Percentiles rank a stretch among this genome's conserved stretches.
Conservation (phyloP, 192 early-diverging fungal genomes). For the Coemansia sp. region DNA sequence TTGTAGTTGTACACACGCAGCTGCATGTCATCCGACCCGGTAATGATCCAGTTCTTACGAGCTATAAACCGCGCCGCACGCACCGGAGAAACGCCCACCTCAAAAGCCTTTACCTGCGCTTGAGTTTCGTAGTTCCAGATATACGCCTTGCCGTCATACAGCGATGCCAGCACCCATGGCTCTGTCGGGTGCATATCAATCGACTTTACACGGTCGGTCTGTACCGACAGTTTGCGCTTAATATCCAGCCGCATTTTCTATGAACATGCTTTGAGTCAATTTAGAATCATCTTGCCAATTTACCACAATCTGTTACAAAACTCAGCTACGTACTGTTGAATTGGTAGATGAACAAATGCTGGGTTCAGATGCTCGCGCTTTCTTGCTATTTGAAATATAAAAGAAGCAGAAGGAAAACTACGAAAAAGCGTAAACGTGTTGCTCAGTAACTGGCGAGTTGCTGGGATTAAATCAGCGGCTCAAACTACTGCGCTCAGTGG, state of each 20-base stretch:
- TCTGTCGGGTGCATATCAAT: constrained; percentile 98
- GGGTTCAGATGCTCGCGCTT: too few species aligned
- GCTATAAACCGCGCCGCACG: constrained; percentile 97
- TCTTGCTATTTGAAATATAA: too few species aligned
- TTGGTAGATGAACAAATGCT: too few species aligned
- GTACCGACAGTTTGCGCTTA: constrained; percentile 62
- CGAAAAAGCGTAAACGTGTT: too few species aligned
- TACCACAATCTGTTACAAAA: too few species aligned
- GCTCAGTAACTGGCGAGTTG: too few species aligned
- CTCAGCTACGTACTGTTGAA: too few species aligned
- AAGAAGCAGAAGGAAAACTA: too few species aligned
- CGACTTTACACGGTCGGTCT: constrained; percentile 91
- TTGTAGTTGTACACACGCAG: constrained; percentile 99
- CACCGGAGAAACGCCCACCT: constrained; percentile 92
- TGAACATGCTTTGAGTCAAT: background rate
- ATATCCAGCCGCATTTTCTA: constrained; percentile 61
- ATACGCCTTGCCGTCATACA: constrained; percentile 93
- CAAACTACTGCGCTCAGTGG: background rate
- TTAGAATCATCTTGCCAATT: background rate
- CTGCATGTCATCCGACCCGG: constrained; percentile 97
- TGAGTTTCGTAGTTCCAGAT: constrained; percentile 99
- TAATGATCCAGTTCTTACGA: constrained; percentile 94
- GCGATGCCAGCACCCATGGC: constrained; percentile 94
- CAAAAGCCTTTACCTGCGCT: constrained; percentile 94
- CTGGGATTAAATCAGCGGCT: too few species aligned